Conservation (phyloP, 768 basidiomycete species). For the Suillus tomentosus region DNA sequence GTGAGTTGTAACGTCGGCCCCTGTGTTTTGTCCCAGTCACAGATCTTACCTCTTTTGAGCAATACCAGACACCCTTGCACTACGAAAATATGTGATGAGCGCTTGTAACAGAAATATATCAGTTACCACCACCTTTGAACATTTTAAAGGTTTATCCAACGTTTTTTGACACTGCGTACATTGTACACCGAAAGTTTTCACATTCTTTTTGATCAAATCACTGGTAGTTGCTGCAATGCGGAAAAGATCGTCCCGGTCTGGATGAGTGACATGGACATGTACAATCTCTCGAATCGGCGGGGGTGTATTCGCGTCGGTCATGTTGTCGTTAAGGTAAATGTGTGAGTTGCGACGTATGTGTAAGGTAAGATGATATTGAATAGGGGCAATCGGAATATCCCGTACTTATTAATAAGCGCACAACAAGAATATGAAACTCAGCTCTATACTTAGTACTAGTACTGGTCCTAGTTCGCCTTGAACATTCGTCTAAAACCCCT, state of each 20-base stretch:
- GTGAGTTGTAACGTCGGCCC: neutral
- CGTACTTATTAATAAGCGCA: neutral
- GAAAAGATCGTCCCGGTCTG: constrained; percentile 14
- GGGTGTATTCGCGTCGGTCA: neutral
- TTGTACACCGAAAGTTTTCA: constrained; percentile 6
- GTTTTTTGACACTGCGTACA: constrained; percentile 20
- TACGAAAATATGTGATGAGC: neutral
- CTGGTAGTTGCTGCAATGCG: constrained; percentile 11
- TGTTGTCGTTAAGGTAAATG: neutral
- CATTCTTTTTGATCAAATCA: constrained; percentile 17
- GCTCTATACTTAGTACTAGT: no score
- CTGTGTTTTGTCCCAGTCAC: neutral
- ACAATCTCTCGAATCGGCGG: neutral
- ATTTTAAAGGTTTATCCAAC: constrained; percentile 16
- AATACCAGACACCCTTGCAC: constrained; percentile 26
- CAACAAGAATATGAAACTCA: no score
- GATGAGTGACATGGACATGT: constrained; percentile 16
- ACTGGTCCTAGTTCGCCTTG: neutral
- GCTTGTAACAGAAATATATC: neutral
- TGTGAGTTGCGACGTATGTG: neutral
- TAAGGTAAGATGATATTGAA: no score
- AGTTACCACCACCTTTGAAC: constrained; percentile 13
- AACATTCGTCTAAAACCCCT: neutral
- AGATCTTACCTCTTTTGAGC: constrained; percentile 17
- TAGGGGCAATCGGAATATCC: neutral